Evolutionary conservation across 306 rosid genomes (phyloP), one percentile per base, ranked within the genome.

Genomic region (Prunus mume): DNA sequence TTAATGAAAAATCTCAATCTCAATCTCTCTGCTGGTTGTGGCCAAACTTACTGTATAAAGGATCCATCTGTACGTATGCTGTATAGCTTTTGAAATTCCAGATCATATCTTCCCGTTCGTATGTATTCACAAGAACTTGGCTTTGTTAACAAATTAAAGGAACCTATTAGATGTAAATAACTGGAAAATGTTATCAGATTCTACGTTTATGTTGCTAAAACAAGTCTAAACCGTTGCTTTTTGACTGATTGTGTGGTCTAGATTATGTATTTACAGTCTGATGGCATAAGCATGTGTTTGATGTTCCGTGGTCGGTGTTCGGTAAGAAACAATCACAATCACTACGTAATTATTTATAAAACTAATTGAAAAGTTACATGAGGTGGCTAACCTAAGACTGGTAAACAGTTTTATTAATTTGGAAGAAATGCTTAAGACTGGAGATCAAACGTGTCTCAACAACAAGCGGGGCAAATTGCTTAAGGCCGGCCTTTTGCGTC

Each of bases 61-160:
- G 69, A 67, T 65, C 17, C n/a, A 68, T 38, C 11, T 46, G 69
- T 72, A 9, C 22, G 7, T 12, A 17, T 34, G 63, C 9, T 32
- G 47, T 34, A 9, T 57, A 41, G 61, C 15, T 41, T 9, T 58
- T 60, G 11, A 43, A 18, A 34, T 54, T 32, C 47, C 49, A 52
- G 60, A 30, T 69, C 24, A 67, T 7, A 69, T 69, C 65, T 78
- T 76, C 43, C 61, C 22, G 49, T 68, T n/a, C 74, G 74, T 82
- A 58, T 71, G 22, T 64, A 58, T 51, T 58, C 68, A 62, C 24
- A 38, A 28, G 75, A 71, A 34, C 45, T 56, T 56, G 62, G 62
- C n/a, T 18, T 52, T 52, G 22, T 20, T 56, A 56, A 38, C 43
- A 38, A n/a, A n/a, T n/a, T n/a, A n/a, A 38, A 38, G 43, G 9